Conservation (phyloP, 23 red algal species). For the Cyanidium caldarium region DNA sequence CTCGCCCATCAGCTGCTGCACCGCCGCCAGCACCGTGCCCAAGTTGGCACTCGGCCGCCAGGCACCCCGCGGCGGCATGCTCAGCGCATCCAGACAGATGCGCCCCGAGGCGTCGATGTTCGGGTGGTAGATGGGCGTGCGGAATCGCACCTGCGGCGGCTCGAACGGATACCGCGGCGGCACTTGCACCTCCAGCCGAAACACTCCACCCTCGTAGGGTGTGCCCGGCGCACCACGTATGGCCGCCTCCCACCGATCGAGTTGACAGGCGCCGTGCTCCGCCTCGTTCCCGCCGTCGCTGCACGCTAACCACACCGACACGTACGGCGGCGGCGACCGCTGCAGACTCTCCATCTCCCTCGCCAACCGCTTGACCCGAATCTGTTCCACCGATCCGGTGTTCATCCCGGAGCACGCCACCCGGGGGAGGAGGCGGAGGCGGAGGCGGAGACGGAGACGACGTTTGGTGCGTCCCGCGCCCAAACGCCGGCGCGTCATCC, state of each 20-base stretch:
- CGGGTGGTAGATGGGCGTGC: slow-evolving; percentile 85
- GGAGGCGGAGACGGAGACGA: too few relatives aligned
- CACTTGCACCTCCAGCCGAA: slow-evolving; percentile 43
- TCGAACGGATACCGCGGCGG: slow-evolving; percentile 66
- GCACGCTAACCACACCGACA: slow-evolving; percentile 32
- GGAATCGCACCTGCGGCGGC: slow-evolving; percentile 65
- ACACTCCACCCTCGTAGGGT: slow-evolving; percentile 57
- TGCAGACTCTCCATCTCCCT: slow-evolving; percentile 45
- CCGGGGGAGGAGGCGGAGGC: too few relatives aligned
- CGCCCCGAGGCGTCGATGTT: slow-evolving; percentile 73
- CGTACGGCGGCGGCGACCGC: slow-evolving; percentile 31
- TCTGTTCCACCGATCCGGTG: too few relatives aligned
- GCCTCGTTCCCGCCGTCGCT: background rate
- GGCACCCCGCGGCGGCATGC: slow-evolving; percentile 82
- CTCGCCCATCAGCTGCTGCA: slow-evolving; percentile 57
- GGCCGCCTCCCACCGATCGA: slow-evolving; percentile 43
- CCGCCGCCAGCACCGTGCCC: slow-evolving; percentile 35
- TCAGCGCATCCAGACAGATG: slow-evolving; percentile 75
- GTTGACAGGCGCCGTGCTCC: too few relatives aligned
- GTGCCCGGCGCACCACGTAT: slow-evolving; percentile 44
- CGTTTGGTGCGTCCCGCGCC: too few relatives aligned
- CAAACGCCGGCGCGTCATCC: too few relatives aligned
- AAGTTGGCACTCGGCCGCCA: slow-evolving; percentile 71
- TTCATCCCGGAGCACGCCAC: too few relatives aligned
- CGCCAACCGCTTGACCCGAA: slow-evolving; percentile 18